Evolutionary conservation across 1,284 basidiomycete species (phyloP), one percentile per base, ranked within the genome.

Genomic region (Cryptococcus hybrid): DNA sequence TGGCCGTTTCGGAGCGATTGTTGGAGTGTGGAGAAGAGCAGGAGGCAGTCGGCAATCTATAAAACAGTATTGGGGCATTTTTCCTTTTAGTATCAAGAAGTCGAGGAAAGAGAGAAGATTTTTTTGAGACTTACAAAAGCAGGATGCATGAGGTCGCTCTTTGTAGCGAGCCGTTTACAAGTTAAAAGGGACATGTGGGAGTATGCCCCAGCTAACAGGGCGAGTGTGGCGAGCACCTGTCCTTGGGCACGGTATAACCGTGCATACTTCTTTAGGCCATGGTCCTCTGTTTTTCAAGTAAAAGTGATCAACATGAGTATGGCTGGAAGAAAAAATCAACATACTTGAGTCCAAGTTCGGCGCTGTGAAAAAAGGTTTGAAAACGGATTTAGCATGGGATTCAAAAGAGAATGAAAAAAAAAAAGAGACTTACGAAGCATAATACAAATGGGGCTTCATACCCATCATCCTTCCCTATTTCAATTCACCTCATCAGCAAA

Each of bases 201-300:
- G 56, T 71, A 73, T 2, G 75, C 65, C 3, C 61, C 64, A 6
- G 70, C 60, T 7, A 78, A 56, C 0, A 75, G 53, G 0, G 72
- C 68, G 5, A 71, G 58, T 1, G 71, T 60, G 0, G 64, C 58
- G 7, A 78, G 47, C 13, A 78, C 57, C 35, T 68, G 60, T 5
- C 38, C 51, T 50, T 75, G 67, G 11, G 65, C 52, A 2, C 52
- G 30, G n/a, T 73, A 56, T 5, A 78, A 52, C 5, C 60, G 57
- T 12, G 61, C 56, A 48, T 79, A 79, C 38, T 68, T 58, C 24
- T 61, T 66, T 65, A 2, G 78, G 78, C 78, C 78, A 79, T 0
- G 70, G 71, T 6, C 78, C 78, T 38, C 69, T 70, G 38, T 15
- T 15, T n/a, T 9, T 5, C 7, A 30, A 9, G 37, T 15, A 37